Base-by-base conservation (phyloP, 768 basidiomycete genomes). In the Mrakia gelida region DNA sequence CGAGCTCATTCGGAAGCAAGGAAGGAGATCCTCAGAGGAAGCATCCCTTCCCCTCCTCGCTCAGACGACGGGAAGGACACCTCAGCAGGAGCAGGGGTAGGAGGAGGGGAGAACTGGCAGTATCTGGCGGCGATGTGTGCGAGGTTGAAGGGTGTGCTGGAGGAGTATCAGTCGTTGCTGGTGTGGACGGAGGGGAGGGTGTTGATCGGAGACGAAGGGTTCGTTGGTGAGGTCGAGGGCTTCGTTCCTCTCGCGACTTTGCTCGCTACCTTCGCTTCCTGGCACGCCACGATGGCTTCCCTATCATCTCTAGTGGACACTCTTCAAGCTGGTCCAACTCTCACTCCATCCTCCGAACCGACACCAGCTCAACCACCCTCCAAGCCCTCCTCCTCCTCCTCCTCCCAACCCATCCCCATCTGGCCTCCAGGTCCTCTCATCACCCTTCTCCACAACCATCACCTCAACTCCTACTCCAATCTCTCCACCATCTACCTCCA, bases 191-290 rank as follows among this genome's bases (percentile, higher is more conserved):
- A 96, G 82, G 89, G 90, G 30, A 92, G 90, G 81, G 87, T 96
- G 49, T 30, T 72, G 45, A 95, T 81, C 92, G 93, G 81, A 54
- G 89, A 91, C 67, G 93, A 95, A 82, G 86, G 91, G 21, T 88
- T 86, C 73, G 87, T 94, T 34, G 94, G 95, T 49, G 91, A 89
- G n/a, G 88, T 88, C 76, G 90, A 90, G 13, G 91, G 91, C 6
- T 94, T 92, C 82, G 93, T 97, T 7, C 94, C 94, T 5, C 86
- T 97, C 45, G 92, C 94, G 0, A 90, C 91, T 9, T 85, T 97
- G 79, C 89, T 92, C 74, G 92, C 95, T 16, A 89, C 88, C 26
- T 95, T 96, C 83, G 88, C 92, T 10, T 89, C 89, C 84, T 97
- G 95, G 95, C 92, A 94, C 81, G 91, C 92, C 11, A 93, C 93